phyloP scores from a whole-genome alignment of 495 filamentous ascomycete species.

The Cercophora sp. region DNA sequence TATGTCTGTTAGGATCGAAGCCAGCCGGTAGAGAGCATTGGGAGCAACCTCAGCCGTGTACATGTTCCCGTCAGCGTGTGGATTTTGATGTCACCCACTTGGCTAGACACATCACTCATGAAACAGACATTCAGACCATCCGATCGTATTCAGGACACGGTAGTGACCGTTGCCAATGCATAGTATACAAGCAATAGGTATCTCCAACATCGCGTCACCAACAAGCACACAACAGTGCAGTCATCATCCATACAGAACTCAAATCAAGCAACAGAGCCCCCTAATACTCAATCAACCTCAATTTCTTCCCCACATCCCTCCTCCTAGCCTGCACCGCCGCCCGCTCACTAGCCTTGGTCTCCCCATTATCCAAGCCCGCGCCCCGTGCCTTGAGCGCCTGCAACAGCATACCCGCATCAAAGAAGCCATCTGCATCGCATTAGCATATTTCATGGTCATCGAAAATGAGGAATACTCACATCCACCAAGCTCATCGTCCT shows the following conservation, averaged over 20 bases:
- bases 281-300: slow-evolving; percentile 71
- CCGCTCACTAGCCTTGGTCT: slow-evolving; percentile 43
- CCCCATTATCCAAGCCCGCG: slow-evolving; percentile 38
- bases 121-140: too few relatives aligned
- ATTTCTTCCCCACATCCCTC: slow-evolving; percentile 73
- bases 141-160: too few relatives aligned
- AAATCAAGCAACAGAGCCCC: background rate
- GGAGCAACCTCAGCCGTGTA: too few relatives aligned
- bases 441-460: slow-evolving; percentile 16
- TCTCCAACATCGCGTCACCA: background rate
- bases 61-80: too few relatives aligned
- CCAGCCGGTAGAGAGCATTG: too few relatives aligned
- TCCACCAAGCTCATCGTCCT: slow-evolving; percentile 86
- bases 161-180: background rate
- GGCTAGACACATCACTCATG: too few relatives aligned
- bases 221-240: too few relatives aligned
- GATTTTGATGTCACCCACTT: too few relatives aligned
- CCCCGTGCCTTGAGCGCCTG: slow-evolving; percentile 71
- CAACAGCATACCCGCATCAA: slow-evolving; percentile 89
- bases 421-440: slow-evolving; percentile 73
- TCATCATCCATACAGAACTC: background rate
- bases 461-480: slow-evolving; percentile 58
- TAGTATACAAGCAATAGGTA: background rate
- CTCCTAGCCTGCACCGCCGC: slow-evolving; percentile 48
- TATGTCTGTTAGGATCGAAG: too few relatives aligned